Base-by-base conservation (phyloP, 163 green algal species). In the Scenedesmus sp. region DNA sequence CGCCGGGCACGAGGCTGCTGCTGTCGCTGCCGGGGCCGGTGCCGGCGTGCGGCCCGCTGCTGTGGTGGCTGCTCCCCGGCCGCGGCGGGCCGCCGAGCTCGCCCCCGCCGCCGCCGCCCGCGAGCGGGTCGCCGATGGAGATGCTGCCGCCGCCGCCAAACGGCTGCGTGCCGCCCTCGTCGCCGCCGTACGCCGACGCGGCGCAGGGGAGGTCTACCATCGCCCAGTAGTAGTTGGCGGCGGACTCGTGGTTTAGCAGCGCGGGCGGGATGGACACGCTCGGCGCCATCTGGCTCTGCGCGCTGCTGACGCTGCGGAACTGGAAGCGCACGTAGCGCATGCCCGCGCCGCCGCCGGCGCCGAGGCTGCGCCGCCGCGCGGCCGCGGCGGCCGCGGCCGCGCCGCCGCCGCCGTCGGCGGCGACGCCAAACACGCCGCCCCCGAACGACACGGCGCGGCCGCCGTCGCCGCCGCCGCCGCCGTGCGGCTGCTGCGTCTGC, bases 281-380 rank as follows among this genome's bases (percentile, higher is more conserved):
- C 4, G 73, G 73, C 18, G 26, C 29, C 57, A 78, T 78, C 18
- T 77, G 53, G 1, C 53, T 67, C 14, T 47, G 34, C 17, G 56
- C 33, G 31, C 73, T 81, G 3, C 28, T 39, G 3, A 65, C 28
- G 34, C 60, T 74, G 33, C 60, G 60, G 62, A 81, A 81, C 60
- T 81, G 45, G 60, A 81, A 74, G 24, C 73, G 60, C 15, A 81
- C 48, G n/a, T 74, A 74, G 20, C 70, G 29, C 56, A 60, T 60
- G 18, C 4, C 11, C 50, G 50, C 18, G n/a, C n/a, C n/a, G n/a
- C n/a, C n/a, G n/a, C 34, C 42, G 73, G 34, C 44, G 56, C 56
- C 34, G 14, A 73, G 72, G 73, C 60, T 81, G n/a, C 50, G 73
- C 33, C 51, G 29, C 24, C 73, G 3, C 10, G 58, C 54, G 2